Evolutionary conservation across 495 filamentous ascomycete species (phyloP), one percentile per base, ranked within the genome.

Genomic region (Podospora pseudocomata): DNA sequence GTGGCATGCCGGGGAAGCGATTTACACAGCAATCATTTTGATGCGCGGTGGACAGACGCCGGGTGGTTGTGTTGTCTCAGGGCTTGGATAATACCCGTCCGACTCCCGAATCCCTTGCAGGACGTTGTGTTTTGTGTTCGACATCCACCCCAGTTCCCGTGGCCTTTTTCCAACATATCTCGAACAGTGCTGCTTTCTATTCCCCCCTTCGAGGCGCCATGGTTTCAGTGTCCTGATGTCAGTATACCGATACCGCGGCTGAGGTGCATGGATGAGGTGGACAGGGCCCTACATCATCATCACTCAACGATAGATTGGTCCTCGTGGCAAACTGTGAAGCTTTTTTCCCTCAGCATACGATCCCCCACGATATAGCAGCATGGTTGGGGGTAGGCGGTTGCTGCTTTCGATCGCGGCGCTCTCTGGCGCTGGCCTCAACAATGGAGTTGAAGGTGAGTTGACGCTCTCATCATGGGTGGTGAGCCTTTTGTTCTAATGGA

Each of bases 351-450:
- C 39, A 19, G 39, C 53, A 59, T 55, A 49, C 53, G 23, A 32
- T 64, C 26, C 26, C 59, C 63, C 64, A 61, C 65, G 9, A 63
- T 32, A 56, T 19, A 23, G 67, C 68, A 76, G 65, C 54, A 79
- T 79, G 76, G 73, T 77, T 66, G 71, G 63, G 55, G 68, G 70
- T 28, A 70, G 65, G 68, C 67, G 61, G 34, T 71, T 70, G 70
- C 70, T 79, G 72, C 73, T 77, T 26, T 74, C 71, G 18, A 27
- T 74, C 67, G 77, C 74, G 71, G 76, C 74, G 65, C 72, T 78
- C 57, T 71, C 66, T 39, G 26, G 66, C 60, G 63, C 69, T 64
- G 71, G 73, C 60, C 49, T 77, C 62, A 72, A 78, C 44, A 64
- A 56, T 56, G 72, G 67, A 26, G 59, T 68, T 3, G 73, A 72